These are phyloP conservation scores for Scheffersomyces cryptocercus DNA, from an alignment of 1,139 yeast genomes.

Conservation along the genomic window DNA sequence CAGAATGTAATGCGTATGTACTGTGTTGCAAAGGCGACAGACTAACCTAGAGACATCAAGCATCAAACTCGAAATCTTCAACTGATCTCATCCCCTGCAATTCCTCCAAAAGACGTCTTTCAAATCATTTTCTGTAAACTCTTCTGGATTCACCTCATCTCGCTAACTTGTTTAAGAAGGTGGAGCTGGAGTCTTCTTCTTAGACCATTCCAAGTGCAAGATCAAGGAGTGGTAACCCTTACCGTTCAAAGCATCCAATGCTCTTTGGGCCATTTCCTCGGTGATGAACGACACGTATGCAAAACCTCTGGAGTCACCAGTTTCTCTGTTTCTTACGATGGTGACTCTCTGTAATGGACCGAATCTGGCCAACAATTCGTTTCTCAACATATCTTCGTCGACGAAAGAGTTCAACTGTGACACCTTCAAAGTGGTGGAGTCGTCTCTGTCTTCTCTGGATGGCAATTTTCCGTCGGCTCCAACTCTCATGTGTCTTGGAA, in stretches of 20 bases:
- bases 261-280: conserved; percentile 71
- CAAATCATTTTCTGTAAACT: neutral
- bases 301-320: conserved; percentile 93
- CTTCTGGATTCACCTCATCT: too few relatives aligned
- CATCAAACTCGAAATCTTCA: neutral
- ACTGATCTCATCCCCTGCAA: too few relatives aligned
- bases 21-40: too few relatives aligned
- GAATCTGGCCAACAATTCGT: conserved; percentile 66
- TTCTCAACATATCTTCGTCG: conserved; percentile 78
- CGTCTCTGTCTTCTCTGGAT: conserved; percentile 68
- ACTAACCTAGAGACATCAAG: too few relatives aligned
- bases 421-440: conserved; percentile 83
- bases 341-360: conserved; percentile 82
- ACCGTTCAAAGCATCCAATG: conserved; percentile 79
- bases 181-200: conserved; percentile 23
- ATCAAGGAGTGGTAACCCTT: conserved; percentile 92
- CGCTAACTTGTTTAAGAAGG: too few relatives aligned
- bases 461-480: conserved; percentile 59
- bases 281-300: conserved; percentile 90
- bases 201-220: conserved; percentile 71
- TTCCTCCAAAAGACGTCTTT: too few relatives aligned
- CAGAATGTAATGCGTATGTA: neutral
- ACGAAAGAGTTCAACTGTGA: conserved; percentile 88
- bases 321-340: conserved; percentile 87
- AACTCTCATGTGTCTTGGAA: conserved; percentile 77